Base-by-base conservation (phyloP, 2,329 filamentous ascomycete species). In the Fusarium acutatum region DNA sequence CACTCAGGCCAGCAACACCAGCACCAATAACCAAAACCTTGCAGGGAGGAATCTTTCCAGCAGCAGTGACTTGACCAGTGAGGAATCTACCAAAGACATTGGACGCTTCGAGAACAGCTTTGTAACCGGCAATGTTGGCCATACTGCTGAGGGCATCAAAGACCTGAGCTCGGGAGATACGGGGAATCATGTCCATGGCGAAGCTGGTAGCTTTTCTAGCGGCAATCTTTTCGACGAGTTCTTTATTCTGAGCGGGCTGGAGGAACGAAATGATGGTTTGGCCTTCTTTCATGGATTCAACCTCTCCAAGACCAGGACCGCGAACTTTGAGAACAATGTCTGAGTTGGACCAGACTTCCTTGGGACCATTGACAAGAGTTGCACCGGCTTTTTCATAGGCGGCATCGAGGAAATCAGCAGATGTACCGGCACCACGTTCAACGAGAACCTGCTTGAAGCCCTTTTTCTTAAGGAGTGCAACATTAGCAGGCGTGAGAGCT, bases 121-220 rank as follows among this genome's bases (percentile, higher is more conserved):
- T 97, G 84, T 97, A 97, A 1, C 95, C 95, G 28, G 94, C 94
- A 83, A 97, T 97, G 77, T 97, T 97, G 68, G 95, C 94, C 95
- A 97, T 97, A 15, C 93, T 96, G 81, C 94, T 95, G 63, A 97
- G 86, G 2, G 94, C 94, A 82, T 97, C 94, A 77, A 97, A 97
- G 1, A 93, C 91, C 80, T 97, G 95, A 3, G 95, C 94, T 52
- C 95, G 90, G 3, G 94, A 97, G 76, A 97, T 97, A 44, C 95
- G 91, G 22, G 95, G 95, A 59, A 97, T 92, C 90, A 95, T 92
- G 80, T 97, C 95, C 94, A 97, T 97, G 28, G 95, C 94, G 79
- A 97, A 96, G 22, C 90, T 85, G 2, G 94, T 97, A 5, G 92
- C 90, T 34, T 92, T 92, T 54, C 90, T 89, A 41, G 87, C 86